Evolutionary conservation across 306 rosid species (phyloP).

Genomic region (Quercus agrifolia): DNA sequence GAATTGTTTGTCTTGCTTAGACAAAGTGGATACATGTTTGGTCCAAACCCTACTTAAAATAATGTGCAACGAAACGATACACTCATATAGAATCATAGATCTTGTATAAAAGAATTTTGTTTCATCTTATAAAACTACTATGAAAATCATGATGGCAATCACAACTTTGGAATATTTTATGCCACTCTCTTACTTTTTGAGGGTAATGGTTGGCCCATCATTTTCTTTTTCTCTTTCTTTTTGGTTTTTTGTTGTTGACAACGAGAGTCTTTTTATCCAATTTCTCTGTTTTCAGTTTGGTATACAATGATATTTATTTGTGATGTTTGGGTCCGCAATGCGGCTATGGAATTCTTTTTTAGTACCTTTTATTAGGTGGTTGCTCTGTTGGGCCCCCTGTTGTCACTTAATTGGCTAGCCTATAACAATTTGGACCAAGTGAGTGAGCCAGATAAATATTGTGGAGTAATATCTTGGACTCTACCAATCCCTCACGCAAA

Average conservation of each 20-base stretch:
- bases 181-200: slow-evolving; percentile 12
- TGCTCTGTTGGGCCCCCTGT: background rate
- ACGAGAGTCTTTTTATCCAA: background rate
- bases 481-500: background rate
- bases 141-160: background rate
- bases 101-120: too few species aligned
- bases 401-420: background rate
- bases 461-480: background rate
- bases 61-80: background rate
- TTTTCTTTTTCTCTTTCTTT: background rate
- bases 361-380: background rate
- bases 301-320: background rate
- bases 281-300: background rate
- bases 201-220: slow-evolving; percentile 7
- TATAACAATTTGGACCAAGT: too few species aligned
- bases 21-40: background rate
- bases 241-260: slow-evolving; percentile 10
- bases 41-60: background rate
- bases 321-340: background rate
- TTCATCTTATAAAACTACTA: too few species aligned
- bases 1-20: background rate
- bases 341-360: background rate
- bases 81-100: too few species aligned
- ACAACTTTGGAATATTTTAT: slow-evolving; percentile 10
- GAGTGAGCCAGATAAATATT: background rate